Evolutionary conservation across 1,284 basidiomycete species (phyloP).

Genomic region (Cystobasidiaceae sp.): DNA sequence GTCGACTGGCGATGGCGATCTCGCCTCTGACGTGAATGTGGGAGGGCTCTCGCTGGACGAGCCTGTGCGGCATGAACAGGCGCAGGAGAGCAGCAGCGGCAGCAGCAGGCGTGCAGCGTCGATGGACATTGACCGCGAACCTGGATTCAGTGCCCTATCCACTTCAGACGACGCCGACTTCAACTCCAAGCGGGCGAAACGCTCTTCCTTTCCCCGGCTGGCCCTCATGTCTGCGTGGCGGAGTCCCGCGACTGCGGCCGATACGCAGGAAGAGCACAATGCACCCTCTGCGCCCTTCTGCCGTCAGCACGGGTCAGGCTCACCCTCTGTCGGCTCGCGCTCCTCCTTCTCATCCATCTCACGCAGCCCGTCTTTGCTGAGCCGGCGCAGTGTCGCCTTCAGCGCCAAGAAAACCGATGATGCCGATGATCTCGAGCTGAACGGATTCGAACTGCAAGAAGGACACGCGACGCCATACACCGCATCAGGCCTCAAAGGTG

Average conservation of each 20-base stretch:
- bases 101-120: neutral
- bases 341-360: neutral
- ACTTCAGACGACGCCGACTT: too few relatives aligned
- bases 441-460: conserved; percentile 20
- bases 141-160: too few relatives aligned
- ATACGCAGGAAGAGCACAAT: too few relatives aligned
- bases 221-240: conserved; percentile 24
- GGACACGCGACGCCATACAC: conserved; percentile 23
- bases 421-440: neutral
- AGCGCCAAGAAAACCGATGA: neutral
- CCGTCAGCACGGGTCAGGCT: too few relatives aligned
- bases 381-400: neutral
- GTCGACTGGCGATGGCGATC: neutral
- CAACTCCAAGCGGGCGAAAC: too few relatives aligned
- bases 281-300: too few relatives aligned
- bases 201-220: conserved; percentile 21
- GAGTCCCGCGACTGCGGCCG: too few relatives aligned
- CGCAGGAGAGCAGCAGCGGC: neutral
- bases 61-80: neutral
- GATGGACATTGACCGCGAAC: too few relatives aligned
- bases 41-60: too few relatives aligned
- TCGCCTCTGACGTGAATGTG: neutral
- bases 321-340: neutral
- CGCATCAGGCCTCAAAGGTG: conserved; percentile 14
- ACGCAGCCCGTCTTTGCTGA: neutral